A percentile compares a stretch with the other conserved stretches of the same genome.
phyloP scores from a whole-genome alignment of 1,139 yeast species.

The Taphrina wiesneri region DNA sequence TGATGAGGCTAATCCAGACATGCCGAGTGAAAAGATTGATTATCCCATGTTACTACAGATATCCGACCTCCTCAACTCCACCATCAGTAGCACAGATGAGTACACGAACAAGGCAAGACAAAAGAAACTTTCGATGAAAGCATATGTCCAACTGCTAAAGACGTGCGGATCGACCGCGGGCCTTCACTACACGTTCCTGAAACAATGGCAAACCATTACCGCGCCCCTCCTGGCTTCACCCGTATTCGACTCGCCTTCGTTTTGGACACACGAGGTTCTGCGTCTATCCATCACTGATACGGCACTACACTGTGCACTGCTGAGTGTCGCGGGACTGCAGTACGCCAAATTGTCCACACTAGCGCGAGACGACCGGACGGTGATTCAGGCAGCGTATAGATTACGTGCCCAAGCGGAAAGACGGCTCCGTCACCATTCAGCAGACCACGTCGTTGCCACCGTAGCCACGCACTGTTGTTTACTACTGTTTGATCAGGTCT shows the following conservation, averaged over 20 bases:
- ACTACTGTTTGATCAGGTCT: slow-evolving; percentile 19
- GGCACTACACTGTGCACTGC: slow-evolving; percentile 13
- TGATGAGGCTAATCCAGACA: neutral
- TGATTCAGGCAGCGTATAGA: slow-evolving; percentile 5
- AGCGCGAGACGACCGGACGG: neutral
- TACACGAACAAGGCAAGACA: neutral
- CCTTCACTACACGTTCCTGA: neutral
- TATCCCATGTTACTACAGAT: slow-evolving; percentile 5
- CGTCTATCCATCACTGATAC: neutral
- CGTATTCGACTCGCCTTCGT: neutral
- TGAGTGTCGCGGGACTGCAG: slow-evolving; percentile 21
- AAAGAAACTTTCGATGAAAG: neutral
- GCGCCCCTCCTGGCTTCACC: slow-evolving; percentile 3
- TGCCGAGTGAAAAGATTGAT: neutral
- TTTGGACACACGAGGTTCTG: slow-evolving; percentile 6
- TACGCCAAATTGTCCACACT: neutral
- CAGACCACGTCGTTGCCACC: neutral
- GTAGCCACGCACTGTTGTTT: slow-evolving; percentile 19
- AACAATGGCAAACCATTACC: slow-evolving; percentile 10
- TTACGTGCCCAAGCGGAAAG: slow-evolving; percentile 23
- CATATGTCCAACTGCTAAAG: slow-evolving; percentile 9
- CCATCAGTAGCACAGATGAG: neutral
- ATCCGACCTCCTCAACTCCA: neutral
- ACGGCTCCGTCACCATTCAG: neutral
- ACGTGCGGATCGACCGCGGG: neutral